Base-by-base conservation (phyloP, 495 filamentous ascomycete genomes). In the Penicillium nucicola region DNA sequence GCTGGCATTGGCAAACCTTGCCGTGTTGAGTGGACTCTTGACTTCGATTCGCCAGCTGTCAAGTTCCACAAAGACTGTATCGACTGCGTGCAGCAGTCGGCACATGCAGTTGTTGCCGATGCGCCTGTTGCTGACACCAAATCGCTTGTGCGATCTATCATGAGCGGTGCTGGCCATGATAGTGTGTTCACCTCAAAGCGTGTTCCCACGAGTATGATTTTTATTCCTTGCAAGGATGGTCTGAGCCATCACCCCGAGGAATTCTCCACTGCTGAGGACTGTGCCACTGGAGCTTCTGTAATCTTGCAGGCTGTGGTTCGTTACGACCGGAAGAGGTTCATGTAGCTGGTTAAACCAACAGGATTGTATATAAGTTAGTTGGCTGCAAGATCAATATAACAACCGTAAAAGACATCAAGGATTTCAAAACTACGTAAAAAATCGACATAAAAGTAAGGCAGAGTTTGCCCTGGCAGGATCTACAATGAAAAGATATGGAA, bases 31-130 rank as follows among this genome's bases (percentile, higher is more conserved):
- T 86, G 83, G 76, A 71, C 63, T 5, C 62, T 82, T 11, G 84
- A 88, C 53, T 83, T 79, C 50, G 76, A 82, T 45, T 88, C 83
- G 3, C 74, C 79, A 4, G 85, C 87, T 2, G 78, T 82, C 10
- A 75, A 78, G 35, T 91, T 93, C 68, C 80, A 92, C 59, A 62
- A 75, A 9, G 79, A 85, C 57, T 91, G 87, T 59, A 84, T 91
- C 39, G 56, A 71, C 4, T 85, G 81, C 28, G 87, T 91, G 9
- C 70, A 78, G 52, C 70, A 76, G 17, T 83, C 85, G 19, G 84
- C 85, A 4, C 68, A 70, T 47, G 81, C 72, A 5, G 69, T 77
- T 14, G 71, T 80, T 36, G 67, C 69, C 9, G 74, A 73, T 59
- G 62, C 71, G 1, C 72, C 79, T n/a, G 61, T 72, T 5, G 67